phyloP scores from a whole-genome alignment of 768 basidiomycete genomes.

The Lactarius evosmus region DNA sequence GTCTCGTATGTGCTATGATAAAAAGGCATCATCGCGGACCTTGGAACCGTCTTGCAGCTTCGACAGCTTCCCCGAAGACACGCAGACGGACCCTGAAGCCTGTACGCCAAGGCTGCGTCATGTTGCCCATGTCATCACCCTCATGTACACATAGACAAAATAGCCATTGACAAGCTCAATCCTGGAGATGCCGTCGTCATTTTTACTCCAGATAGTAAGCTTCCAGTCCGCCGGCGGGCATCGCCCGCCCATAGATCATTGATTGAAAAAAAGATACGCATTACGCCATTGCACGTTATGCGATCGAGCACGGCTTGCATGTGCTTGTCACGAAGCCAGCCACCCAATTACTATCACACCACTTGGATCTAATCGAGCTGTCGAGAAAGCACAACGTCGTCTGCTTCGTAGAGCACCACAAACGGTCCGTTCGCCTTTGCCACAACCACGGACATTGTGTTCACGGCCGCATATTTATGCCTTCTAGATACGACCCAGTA shows the following conservation, averaged over 20 bases:
- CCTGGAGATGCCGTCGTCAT: slow-evolving; percentile 89
- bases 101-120: slow-evolving; percentile 49
- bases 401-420: slow-evolving; percentile 95
- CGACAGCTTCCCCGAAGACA: slow-evolving; percentile 72
- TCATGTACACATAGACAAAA: slow-evolving; percentile 55
- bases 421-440: slow-evolving; percentile 48
- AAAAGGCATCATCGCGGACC: background rate
- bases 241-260: background rate
- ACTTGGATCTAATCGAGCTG: slow-evolving; percentile 70
- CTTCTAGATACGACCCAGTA: slow-evolving; percentile 73
- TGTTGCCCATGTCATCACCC: slow-evolving; percentile 3
- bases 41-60: slow-evolving; percentile 48
- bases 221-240: background rate
- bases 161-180: slow-evolving; percentile 70
- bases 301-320: slow-evolving; percentile 80
- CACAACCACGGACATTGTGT: background rate
- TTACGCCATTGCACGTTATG: slow-evolving; percentile 79
- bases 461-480: background rate
- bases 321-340: slow-evolving; percentile 94
- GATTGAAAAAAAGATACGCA: slow-evolving; percentile 60
- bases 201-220: slow-evolving; percentile 87
- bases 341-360: slow-evolving; percentile 79
- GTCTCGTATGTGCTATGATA: slow-evolving; percentile 51
- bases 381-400: slow-evolving; percentile 78
- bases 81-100: slow-evolving; percentile 68